Evolutionary conservation across 192 early-diverging fungal species (phyloP).

Genomic region (Coemansia sp.): DNA sequence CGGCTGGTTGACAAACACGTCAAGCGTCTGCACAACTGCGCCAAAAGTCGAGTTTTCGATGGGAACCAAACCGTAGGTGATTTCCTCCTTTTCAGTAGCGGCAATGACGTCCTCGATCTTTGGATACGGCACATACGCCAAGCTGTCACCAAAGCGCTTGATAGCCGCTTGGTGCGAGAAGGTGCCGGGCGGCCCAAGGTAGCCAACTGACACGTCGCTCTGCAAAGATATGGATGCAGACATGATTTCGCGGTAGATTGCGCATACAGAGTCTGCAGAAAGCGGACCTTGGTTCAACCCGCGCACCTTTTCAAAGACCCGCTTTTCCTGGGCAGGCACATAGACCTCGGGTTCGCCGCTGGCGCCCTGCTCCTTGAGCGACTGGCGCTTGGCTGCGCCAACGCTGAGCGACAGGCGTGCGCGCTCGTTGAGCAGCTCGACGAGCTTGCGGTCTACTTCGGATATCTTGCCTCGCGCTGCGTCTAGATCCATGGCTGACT

Average conservation of each 20-base stretch:
- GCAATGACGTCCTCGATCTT: constrained; percentile 77
- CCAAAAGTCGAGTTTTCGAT: constrained; percentile 94
- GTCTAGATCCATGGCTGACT: constrained; percentile 50
- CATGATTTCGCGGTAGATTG: constrained; percentile 82
- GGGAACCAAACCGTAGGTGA: constrained; percentile 88
- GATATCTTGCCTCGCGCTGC: constrained; percentile 66
- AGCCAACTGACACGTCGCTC: constrained; percentile 75
- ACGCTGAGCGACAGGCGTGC: constrained; percentile 76
- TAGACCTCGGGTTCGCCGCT: constrained; percentile 61
- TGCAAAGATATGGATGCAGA: constrained; percentile 83
- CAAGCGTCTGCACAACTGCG: constrained; percentile 78
- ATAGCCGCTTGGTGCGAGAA: constrained; percentile 86
- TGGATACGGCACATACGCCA: constrained; percentile 62
- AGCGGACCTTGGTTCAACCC: constrained; percentile 74
- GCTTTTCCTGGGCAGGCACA: constrained; percentile 71
- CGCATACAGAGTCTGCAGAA: constrained; percentile 59
- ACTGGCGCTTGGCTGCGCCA: constrained; percentile 62
- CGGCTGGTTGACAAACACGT: constrained; percentile 62
- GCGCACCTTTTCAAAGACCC: constrained; percentile 70
- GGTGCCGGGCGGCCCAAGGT: constrained; percentile 85
- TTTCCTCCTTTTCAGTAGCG: constrained; percentile 65
- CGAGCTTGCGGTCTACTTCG: constrained; percentile 66
- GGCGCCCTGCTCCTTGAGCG: constrained; percentile 38
- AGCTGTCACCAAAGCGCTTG: constrained; percentile 74
- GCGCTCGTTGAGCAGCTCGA: constrained; percentile 77